Percentiles rank a stretch among this genome's conserved stretches.
Conservation (phyloP, 495 filamentous ascomycete species). For the Podospora sp. region DNA sequence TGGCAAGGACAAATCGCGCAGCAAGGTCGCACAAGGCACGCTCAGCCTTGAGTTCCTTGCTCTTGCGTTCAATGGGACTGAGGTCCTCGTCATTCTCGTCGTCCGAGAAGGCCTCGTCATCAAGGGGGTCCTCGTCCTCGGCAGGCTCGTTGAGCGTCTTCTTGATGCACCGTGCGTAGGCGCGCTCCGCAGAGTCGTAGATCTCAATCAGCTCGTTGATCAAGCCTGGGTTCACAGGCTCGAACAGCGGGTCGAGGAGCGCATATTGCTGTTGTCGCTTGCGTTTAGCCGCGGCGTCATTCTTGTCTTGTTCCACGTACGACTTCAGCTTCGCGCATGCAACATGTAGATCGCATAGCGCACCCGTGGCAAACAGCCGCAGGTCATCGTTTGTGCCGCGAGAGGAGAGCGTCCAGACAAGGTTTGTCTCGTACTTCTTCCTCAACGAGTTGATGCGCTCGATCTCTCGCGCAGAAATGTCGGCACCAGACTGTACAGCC, state of each 20-base stretch:
- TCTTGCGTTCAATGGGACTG: conserved; percentile 55
- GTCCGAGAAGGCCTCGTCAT: conserved; percentile 59
- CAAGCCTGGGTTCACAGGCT: conserved; percentile 60
- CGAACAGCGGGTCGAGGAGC: conserved; percentile 62
- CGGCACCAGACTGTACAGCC: conserved; percentile 43
- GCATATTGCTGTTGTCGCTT: conserved; percentile 43
- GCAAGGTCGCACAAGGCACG: conserved; percentile 82
- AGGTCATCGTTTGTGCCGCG: conserved; percentile 71
- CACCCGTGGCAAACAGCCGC: conserved; percentile 71
- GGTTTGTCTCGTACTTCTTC: conserved; percentile 58
- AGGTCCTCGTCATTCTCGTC: conserved; percentile 63
- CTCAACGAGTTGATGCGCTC: conserved; percentile 61
- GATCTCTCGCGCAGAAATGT: conserved; percentile 52
- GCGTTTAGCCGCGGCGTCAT: conserved; percentile 16
- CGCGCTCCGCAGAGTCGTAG: conserved; percentile 72
- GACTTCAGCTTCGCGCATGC: conserved; percentile 68
- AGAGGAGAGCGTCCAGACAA: conserved; percentile 67
- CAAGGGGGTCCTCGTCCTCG: conserved; percentile 66
- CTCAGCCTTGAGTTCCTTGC: conserved; percentile 70
- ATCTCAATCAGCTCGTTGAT: conserved; percentile 69
- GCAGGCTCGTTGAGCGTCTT: conserved; percentile 65
- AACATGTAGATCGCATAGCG: conserved; percentile 78
- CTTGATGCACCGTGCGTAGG: conserved; percentile 68
- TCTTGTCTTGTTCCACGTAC: conserved; percentile 35
- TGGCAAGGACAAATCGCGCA: conserved; percentile 76